A percentile compares a stretch with the other conserved stretches of the same genome.
Evolutionary conservation across 768 basidiomycete species (phyloP).

Genomic region (Rickenella mellea): DNA sequence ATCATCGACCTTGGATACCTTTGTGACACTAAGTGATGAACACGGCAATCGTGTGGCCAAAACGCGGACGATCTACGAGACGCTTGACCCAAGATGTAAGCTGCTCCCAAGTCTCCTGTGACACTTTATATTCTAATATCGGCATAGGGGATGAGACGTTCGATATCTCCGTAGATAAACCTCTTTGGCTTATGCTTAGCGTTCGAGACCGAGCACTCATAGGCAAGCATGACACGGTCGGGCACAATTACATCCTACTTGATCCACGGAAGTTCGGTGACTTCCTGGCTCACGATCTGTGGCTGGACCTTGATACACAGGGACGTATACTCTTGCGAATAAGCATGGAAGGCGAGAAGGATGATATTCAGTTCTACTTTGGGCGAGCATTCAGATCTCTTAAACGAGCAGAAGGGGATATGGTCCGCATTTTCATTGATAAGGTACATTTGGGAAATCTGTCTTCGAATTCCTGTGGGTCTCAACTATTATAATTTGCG

Average conservation of each 20-base stretch:
- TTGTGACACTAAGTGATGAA: conserved; percentile 91
- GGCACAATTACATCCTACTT: conserved; percentile 84
- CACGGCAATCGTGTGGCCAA: conserved; percentile 84
- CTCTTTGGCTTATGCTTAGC: conserved; percentile 96
- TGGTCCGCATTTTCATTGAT: conserved; percentile 94
- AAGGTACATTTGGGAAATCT: conserved; percentile 47
- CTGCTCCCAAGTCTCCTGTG: conserved; percentile 7
- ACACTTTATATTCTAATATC: conserved; percentile 8
- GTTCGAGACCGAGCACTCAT: conserved; percentile 83
- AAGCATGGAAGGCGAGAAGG: conserved; percentile 98
- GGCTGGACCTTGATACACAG: conserved; percentile 82
- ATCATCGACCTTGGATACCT: conserved; percentile 80
- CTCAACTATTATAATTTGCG: background rate
- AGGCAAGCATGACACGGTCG: conserved; percentile 89
- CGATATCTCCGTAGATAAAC: conserved; percentile 86
- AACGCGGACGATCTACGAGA: conserved; percentile 93
- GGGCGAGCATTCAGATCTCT: conserved; percentile 90
- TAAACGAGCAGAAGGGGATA: conserved; percentile 89
- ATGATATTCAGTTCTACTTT: conserved; percentile 96
- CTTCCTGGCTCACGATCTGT: conserved; percentile 82
- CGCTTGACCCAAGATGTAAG: conserved; percentile 82
- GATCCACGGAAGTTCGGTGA: conserved; percentile 86
- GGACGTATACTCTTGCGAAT: conserved; percentile 82
- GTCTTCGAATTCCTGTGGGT: background rate
- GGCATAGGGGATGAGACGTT: conserved; percentile 89